Percentiles rank a stretch among this genome's conserved stretches.
These are phyloP conservation scores for Psilocybe sp. DNA, from an alignment of 768 basidiomycete genomes.

Conservation along the genomic window DNA sequence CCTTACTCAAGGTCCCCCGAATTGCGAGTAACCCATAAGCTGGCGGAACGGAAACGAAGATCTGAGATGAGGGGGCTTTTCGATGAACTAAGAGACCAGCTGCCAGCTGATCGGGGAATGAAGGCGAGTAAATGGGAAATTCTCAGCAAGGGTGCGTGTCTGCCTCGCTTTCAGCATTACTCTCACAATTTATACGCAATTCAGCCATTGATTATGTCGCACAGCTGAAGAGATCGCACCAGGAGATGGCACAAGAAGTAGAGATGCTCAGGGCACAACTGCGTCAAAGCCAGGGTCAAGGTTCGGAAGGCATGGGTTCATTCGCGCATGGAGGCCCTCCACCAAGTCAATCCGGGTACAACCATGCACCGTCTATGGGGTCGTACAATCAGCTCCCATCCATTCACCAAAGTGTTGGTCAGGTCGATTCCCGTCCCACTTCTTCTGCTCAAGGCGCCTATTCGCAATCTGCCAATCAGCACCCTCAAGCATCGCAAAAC, in stretches of 20 bases:
- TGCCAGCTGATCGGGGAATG: constrained; percentile 91
- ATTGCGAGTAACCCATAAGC: constrained; percentile 91
- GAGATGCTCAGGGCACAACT: constrained; percentile 78
- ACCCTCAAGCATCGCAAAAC: constrained; percentile 32
- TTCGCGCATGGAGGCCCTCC: constrained; percentile 50
- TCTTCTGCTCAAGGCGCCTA: constrained; percentile 43
- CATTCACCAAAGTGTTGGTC: too few relatives aligned
- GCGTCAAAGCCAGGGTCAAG: constrained; percentile 43
- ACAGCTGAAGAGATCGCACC: constrained; percentile 72
- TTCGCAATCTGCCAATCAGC: background rate
- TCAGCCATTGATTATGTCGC: constrained; percentile 87
- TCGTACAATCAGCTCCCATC: constrained; percentile 13
- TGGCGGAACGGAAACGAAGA: constrained; percentile 93
- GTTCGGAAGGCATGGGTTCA: constrained; percentile 47
- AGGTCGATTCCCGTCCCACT: constrained; percentile 45
- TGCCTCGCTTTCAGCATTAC: constrained; percentile 9
- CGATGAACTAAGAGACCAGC: constrained; percentile 89
- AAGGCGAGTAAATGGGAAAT: constrained; percentile 99
- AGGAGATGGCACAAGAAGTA: constrained; percentile 76
- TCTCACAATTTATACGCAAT: constrained; percentile 1
- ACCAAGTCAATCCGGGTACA: constrained; percentile 45
- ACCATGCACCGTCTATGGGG: constrained; percentile 39
- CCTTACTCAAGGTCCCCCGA: constrained; percentile 97
- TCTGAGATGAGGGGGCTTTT: constrained; percentile 99
- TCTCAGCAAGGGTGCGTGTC: constrained; percentile 76